Evolutionary conservation across 768 basidiomycete species (phyloP).

Genomic region (Macrolepiota dolichaula): DNA sequence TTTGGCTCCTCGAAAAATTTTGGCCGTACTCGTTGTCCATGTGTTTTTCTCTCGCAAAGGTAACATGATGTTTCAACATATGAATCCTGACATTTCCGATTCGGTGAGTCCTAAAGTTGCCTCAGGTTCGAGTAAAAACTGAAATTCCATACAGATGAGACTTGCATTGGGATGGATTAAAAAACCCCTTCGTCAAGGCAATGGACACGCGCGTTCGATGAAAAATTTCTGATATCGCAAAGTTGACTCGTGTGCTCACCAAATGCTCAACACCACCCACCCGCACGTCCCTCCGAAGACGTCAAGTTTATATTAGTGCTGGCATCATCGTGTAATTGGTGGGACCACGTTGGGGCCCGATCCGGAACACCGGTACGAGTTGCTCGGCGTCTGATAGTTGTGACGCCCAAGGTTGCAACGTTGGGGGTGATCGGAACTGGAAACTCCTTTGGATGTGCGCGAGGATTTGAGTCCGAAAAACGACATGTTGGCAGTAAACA

Average conservation of each 20-base stretch:
- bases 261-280: not conserved
- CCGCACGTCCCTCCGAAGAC: not conserved
- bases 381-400: not conserved
- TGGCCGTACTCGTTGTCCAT: not conserved
- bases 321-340: not conserved
- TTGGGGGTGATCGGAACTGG: not conserved
- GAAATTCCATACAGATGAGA: not conserved
- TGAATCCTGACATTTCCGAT: not conserved
- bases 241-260: not conserved
- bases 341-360: not conserved
- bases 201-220: too few relatives aligned
- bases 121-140: not conserved
- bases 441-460: not conserved
- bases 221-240: not conserved
- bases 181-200: not conserved
- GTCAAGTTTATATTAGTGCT: not conserved
- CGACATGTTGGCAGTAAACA: not conserved
- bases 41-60: not conserved
- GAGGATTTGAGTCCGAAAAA: too few relatives aligned
- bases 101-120: not conserved
- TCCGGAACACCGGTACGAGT: not conserved
- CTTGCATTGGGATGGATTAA: not conserved
- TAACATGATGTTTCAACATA: not conserved
- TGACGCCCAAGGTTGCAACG: not conserved
- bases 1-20: not conserved